Conservation (phyloP, 1,284 basidiomycete genomes). For the Cutaneotrichosporon dermatis region DNA sequence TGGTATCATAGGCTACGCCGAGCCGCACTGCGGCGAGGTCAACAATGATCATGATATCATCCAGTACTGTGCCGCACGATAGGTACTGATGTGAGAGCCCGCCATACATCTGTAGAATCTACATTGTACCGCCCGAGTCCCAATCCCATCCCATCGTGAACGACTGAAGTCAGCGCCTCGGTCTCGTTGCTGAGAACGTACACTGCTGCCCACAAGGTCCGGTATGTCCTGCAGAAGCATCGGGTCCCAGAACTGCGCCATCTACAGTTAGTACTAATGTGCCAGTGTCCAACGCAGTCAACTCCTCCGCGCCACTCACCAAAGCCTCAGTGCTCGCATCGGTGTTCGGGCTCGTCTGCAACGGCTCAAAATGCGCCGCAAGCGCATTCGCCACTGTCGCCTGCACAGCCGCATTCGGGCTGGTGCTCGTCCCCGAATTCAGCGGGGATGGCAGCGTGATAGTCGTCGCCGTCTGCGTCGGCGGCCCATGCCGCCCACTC, state of each 20-base stretch:
- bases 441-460: slow-evolving; percentile 14
- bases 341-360: neutral
- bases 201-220: slow-evolving; percentile 2
- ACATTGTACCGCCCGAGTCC: slow-evolving; percentile 2
- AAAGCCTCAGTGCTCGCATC: slow-evolving; percentile 7
- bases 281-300: too few species aligned
- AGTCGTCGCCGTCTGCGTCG: slow-evolving; percentile 11
- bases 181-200: neutral
- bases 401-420: neutral
- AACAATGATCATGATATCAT: too few species aligned
- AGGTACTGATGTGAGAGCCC: too few species aligned
- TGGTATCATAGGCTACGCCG: neutral
- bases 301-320: neutral
- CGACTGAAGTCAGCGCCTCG: neutral
- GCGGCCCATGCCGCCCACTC: neutral
- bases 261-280: slow-evolving; percentile 10
- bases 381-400: slow-evolving; percentile 4
- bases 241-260: slow-evolving; percentile 16
- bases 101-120: neutral
- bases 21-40: too few species aligned
- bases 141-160: slow-evolving; percentile 9
- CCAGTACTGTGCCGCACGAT: too few species aligned
- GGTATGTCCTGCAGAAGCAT: slow-evolving; percentile 9
- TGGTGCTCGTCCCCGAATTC: neutral
- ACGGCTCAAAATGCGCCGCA: slow-evolving; percentile 2